Percentiles rank a stretch among this genome's conserved stretches.
phyloP scores from a whole-genome alignment of 352 stramenopile genomes.

The Phytophthora sojae region DNA sequence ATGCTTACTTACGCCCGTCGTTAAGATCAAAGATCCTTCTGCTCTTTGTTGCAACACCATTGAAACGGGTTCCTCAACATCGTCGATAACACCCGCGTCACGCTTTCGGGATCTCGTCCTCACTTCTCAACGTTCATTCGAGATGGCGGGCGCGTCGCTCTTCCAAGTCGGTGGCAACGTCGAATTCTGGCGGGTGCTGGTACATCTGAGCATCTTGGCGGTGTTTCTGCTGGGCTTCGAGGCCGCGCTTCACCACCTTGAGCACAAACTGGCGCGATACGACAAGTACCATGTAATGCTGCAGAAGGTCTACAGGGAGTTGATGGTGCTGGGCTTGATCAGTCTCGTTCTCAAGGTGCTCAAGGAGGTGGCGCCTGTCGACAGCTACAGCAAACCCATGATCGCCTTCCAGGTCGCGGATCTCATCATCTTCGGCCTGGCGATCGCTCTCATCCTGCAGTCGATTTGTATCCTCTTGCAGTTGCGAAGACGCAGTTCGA shows the following conservation, averaged over 20 bases:
- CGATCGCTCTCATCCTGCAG: conserved; percentile 56
- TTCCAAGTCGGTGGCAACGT: conserved; percentile 67
- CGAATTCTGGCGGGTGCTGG: conserved; percentile 57
- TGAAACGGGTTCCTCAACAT: conserved; percentile 1
- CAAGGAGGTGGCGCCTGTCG: conserved; percentile 41
- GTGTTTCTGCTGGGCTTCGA: conserved; percentile 55
- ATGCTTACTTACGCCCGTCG: background rate
- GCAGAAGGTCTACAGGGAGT: conserved; percentile 63
- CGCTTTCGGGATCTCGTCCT: background rate
- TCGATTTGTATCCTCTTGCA: conserved; percentile 48
- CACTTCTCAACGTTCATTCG: conserved; percentile 13
- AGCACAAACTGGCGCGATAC: conserved; percentile 46
- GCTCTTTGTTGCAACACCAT: background rate
- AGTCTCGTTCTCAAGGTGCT: conserved; percentile 55
- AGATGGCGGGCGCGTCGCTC: conserved; percentile 46
- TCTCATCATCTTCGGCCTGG: conserved; percentile 59
- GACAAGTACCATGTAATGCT: conserved; percentile 74
- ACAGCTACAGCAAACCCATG: conserved; percentile 37
- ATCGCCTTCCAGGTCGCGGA: conserved; percentile 63
- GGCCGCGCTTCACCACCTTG: conserved; percentile 43
- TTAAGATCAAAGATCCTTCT: background rate
- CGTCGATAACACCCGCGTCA: background rate
- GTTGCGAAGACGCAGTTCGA: conserved; percentile 36
- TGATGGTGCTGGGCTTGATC: conserved; percentile 68
- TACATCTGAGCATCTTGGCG: conserved; percentile 56